Evolutionary conservation across 139 green algal genomes (phyloP).

Genomic region (Desmodesmus armatus): DNA sequence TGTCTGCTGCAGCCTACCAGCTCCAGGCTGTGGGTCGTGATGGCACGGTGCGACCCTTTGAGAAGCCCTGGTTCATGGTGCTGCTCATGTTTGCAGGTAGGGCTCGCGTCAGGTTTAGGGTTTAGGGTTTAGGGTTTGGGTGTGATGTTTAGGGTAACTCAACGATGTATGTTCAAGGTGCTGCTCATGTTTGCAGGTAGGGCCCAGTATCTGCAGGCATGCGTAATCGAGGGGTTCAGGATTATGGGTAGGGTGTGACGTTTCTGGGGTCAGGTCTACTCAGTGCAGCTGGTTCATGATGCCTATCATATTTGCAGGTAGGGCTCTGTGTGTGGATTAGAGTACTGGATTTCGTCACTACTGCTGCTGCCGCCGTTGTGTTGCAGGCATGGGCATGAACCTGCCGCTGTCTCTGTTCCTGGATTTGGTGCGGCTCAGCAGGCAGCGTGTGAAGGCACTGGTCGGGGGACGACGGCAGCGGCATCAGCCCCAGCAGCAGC

Average conservation of each 20-base stretch:
- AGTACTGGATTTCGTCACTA: neutral
- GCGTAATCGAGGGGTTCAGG: no score
- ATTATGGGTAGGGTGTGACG: no score
- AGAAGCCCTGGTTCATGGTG: slow-evolving; percentile 44
- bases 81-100: slow-evolving; percentile 43
- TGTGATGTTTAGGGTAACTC: no score
- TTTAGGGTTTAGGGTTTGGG: no score
- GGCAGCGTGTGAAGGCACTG: neutral
- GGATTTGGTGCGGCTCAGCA: slow-evolving; percentile 28
- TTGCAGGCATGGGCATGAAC: slow-evolving; percentile 34
- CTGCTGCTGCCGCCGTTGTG: neutral
- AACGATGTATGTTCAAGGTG: slow-evolving; percentile 19
- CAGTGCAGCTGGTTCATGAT: slow-evolving; percentile 9
- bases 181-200: slow-evolving; percentile 43
- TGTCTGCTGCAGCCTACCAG: slow-evolving; percentile 34
- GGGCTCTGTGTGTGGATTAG: neutral
- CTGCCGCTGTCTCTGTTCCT: slow-evolving; percentile 39
- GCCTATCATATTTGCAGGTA: no score
- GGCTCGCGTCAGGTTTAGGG: no score
- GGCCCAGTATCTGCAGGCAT: neutral
- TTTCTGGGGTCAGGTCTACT: no score
- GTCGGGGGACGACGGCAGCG: neutral
- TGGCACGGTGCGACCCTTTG: neutral
- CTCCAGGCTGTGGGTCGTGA: slow-evolving; percentile 27
- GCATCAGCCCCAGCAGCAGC: neutral